Evolutionary conservation across 257 asterid species (phyloP).

Genomic region (Buddleja alternifolia): DNA sequence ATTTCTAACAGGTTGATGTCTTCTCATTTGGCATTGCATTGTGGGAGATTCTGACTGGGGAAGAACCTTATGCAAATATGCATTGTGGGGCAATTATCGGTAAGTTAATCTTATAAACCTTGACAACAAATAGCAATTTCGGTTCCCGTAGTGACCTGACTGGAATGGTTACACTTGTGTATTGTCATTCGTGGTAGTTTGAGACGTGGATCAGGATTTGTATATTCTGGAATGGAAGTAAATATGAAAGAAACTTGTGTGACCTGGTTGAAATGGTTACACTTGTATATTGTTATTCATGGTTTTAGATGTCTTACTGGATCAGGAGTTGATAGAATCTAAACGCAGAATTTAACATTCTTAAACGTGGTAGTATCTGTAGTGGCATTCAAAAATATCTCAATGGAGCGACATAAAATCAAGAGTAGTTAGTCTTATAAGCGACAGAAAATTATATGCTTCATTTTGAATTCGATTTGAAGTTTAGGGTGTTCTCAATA

Average conservation of each 20-base stretch:
- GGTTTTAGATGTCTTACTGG: neutral
- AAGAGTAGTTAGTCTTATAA: neutral
- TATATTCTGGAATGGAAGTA: neutral
- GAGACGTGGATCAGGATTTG: neutral
- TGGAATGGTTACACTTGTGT: neutral
- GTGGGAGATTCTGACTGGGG: slow-evolving; percentile 85
- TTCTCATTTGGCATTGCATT: slow-evolving; percentile 73
- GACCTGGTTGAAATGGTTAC: neutral
- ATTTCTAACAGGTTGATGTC: slow-evolving; percentile 68
- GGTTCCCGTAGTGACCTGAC: neutral
- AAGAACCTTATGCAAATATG: slow-evolving; percentile 84
- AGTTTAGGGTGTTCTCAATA: neutral
- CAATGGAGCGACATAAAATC: too few species aligned
- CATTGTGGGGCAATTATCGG: slow-evolving; percentile 85
- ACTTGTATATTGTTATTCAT: neutral
- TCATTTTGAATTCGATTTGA: too few species aligned
- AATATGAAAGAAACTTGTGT: slow-evolving; percentile 9
- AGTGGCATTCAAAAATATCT: too few species aligned
- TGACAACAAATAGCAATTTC: slow-evolving; percentile 6
- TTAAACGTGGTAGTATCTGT: neutral
- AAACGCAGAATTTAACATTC: neutral
- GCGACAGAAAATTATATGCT: too few species aligned
- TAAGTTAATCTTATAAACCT: slow-evolving; percentile 34
- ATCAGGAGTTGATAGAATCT: neutral
- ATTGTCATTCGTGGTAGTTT: neutral